Percentiles rank a stretch among this genome's conserved stretches.
phyloP scores from a whole-genome alignment of 495 filamentous ascomycete species.

The Penicillium riverlandense region DNA sequence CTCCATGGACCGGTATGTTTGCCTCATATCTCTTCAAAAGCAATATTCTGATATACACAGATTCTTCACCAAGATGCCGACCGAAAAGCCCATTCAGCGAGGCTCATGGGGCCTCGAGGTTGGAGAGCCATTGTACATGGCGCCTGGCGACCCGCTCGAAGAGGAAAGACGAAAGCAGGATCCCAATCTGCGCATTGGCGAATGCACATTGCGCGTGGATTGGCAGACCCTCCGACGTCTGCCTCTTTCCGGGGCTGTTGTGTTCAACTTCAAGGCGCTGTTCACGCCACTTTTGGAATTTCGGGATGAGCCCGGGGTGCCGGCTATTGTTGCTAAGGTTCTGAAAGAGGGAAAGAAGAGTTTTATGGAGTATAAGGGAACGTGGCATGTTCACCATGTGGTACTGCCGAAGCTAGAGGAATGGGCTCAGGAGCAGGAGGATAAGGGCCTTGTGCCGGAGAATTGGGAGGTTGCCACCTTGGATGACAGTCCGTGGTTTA shows the following conservation, averaged over 20 bases:
- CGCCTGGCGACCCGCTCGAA: slow-evolving; percentile 65
- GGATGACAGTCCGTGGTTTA: slow-evolving; percentile 76
- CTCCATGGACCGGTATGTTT: slow-evolving; percentile 68
- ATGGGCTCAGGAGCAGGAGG: slow-evolving; percentile 65
- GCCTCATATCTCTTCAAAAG: neutral
- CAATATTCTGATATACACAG: slow-evolving; percentile 17
- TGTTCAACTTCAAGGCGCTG: slow-evolving; percentile 89
- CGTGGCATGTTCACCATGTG: slow-evolving; percentile 78
- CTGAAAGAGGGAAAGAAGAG: slow-evolving; percentile 65
- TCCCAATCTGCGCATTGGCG: slow-evolving; percentile 45
- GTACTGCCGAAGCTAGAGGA: slow-evolving; percentile 59
- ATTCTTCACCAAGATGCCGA: slow-evolving; percentile 76
- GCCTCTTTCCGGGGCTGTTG: slow-evolving; percentile 65
- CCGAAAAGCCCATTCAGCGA: slow-evolving; percentile 71
- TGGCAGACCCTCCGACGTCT: slow-evolving; percentile 86
- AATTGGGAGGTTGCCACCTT: slow-evolving; percentile 72
- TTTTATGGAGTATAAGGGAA: slow-evolving; percentile 77
- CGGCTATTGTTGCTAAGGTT: slow-evolving; percentile 59
- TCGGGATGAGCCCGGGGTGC: slow-evolving; percentile 67
- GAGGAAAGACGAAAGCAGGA: slow-evolving; percentile 48
- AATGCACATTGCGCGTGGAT: slow-evolving; percentile 74
- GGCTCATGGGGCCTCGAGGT: slow-evolving; percentile 85
- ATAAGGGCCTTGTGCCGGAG: slow-evolving; percentile 50
- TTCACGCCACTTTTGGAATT: slow-evolving; percentile 75
- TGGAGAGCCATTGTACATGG: slow-evolving; percentile 71